These are phyloP conservation scores for Gremmenia infestans DNA, from an alignment of 2,329 filamentous ascomycete species.

Conservation along the genomic window DNA sequence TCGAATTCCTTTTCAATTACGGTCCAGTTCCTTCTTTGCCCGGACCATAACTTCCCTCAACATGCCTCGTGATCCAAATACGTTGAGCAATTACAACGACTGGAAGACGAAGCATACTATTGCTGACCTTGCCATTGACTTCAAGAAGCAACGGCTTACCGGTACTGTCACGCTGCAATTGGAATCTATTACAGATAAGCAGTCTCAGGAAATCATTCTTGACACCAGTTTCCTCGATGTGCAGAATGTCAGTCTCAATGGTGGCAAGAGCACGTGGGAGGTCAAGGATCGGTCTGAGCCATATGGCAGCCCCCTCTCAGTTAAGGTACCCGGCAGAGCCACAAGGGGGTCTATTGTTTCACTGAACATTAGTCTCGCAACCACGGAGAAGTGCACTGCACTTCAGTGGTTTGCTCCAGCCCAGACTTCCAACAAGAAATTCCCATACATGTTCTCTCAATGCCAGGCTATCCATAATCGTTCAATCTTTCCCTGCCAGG, in stretches of 20 bases:
- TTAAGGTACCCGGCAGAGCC: conserved; percentile 53
- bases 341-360: conserved; percentile 48
- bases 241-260: conserved; percentile 64
- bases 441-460: conserved; percentile 97
- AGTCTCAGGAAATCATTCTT: conserved; percentile 73
- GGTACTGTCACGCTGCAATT: conserved; percentile 75
- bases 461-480: conserved; percentile 95
- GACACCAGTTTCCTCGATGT: conserved; percentile 85
- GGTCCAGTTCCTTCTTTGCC: conserved; percentile 7
- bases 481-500: conserved; percentile 93
- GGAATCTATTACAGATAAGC: conserved; percentile 68
- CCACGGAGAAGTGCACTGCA: conserved; percentile 83
- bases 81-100: conserved; percentile 83
- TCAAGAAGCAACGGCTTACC: conserved; percentile 69
- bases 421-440: conserved; percentile 92
- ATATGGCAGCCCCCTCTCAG: conserved; percentile 66
- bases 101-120: conserved; percentile 82
- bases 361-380: conserved; percentile 66
- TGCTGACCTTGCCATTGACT: conserved; percentile 78
- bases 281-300: conserved; percentile 63
- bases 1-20: conserved; percentile 8
- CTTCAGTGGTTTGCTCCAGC: conserved; percentile 92
- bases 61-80: conserved; percentile 70
- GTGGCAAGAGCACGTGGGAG: conserved; percentile 59
- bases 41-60: conserved; percentile 23